These are phyloP conservation scores for Alternaria brassicae DNA, from an alignment of 2,329 filamentous ascomycete species.

Conservation along the genomic window DNA sequence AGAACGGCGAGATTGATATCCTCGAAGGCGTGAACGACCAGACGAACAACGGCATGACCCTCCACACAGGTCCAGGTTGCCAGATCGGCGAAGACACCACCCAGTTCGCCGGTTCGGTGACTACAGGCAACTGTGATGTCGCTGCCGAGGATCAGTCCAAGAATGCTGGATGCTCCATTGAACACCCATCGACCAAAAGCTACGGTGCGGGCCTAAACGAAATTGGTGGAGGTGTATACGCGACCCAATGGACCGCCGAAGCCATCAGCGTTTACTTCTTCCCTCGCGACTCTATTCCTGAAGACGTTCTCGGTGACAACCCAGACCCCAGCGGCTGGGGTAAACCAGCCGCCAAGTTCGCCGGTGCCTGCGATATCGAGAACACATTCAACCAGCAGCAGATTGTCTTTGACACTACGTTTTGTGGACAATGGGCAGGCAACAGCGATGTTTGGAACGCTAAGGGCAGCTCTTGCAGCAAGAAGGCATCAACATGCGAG, in stretches of 20 bases:
- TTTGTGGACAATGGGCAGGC: conserved; percentile 87
- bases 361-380: conserved; percentile 72
- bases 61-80: conserved; percentile 58
- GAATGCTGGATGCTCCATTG: conserved; percentile 55
- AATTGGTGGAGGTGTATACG: conserved; percentile 56
- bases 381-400: conserved; percentile 73
- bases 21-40: conserved; percentile 57
- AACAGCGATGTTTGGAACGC: conserved; percentile 68
- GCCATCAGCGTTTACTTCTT: conserved; percentile 86
- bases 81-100: conserved; percentile 46
- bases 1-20: conserved; percentile 59
- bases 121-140: conserved; percentile 59
- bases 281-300: conserved; percentile 69
- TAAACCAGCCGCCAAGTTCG: conserved; percentile 71
- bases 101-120: conserved; percentile 58
- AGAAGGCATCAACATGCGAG: conserved; percentile 69
- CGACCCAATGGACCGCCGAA: conserved; percentile 69
- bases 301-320: conserved; percentile 64
- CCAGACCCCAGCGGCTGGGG: conserved; percentile 76
- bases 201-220: conserved; percentile 64
- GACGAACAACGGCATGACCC: conserved; percentile 54
- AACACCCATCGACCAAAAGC: conserved; percentile 48
- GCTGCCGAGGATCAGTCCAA: conserved; percentile 48
- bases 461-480: conserved; percentile 62
- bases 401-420: conserved; percentile 81